phyloP scores from a whole-genome alignment of 345 rosid species.

The Geranium brycei region DNA sequence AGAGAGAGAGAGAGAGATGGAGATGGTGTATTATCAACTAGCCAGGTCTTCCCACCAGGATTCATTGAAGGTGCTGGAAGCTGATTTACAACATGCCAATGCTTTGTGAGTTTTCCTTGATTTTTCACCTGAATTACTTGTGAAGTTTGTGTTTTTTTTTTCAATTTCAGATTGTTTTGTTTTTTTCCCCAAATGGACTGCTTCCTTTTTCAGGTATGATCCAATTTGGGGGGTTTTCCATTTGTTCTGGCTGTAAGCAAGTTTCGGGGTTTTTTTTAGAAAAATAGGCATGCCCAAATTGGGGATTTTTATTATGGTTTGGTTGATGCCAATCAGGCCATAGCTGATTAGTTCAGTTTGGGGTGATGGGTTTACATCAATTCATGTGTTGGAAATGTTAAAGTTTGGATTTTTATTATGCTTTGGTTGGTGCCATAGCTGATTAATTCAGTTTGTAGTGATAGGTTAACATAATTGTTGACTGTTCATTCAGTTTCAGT shows the following conservation, averaged over 20 bases:
- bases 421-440: neutral
- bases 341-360: no score
- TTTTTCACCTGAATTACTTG: constrained; percentile 3
- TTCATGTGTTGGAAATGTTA: no score
- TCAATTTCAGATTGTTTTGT: neutral
- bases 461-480: no score
- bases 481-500: no score
- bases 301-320: no score
- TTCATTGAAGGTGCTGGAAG: constrained; percentile 64
- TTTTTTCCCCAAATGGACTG: constrained; percentile 9
- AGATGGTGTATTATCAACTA: constrained; percentile 42
- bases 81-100: constrained; percentile 83
- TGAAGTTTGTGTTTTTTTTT: constrained; percentile 7
- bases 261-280: no score
- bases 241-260: neutral
- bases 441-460: neutral
- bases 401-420: neutral
- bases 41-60: constrained; percentile 56
- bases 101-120: constrained; percentile 45
- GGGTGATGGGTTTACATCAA: no score
- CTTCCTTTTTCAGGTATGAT: neutral
- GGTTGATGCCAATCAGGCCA: no score
- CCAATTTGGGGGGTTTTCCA: neutral
- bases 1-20: constrained; percentile 13
- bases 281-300: neutral